Evolutionary conservation across 2,329 filamentous ascomycete genomes (phyloP).

Genomic region (Penicillium sumatraense): DNA sequence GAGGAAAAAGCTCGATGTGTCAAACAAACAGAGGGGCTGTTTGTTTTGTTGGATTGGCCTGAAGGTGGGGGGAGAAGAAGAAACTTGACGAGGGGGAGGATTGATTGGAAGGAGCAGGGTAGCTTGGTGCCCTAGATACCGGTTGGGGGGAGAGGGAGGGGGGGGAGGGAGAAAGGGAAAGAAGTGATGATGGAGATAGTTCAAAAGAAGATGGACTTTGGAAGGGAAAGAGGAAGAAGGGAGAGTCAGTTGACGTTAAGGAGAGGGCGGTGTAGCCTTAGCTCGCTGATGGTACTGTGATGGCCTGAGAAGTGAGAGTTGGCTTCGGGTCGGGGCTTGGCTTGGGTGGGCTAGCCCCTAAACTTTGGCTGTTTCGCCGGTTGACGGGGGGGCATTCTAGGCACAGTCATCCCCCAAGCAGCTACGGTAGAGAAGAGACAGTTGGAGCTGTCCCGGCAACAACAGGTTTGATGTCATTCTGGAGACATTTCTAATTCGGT

Average conservation of each 20-base stretch:
- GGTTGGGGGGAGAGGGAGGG: slow-evolving; percentile 27
- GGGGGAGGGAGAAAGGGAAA: slow-evolving; percentile 21
- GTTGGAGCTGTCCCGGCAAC: slow-evolving; percentile 5
- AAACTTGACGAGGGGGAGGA: slow-evolving; percentile 62
- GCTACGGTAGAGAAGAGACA: too few species aligned
- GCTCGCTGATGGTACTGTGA: background rate
- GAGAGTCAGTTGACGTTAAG: slow-evolving; percentile 1
- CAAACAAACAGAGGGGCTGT: slow-evolving; percentile 70
- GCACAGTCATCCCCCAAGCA: too few species aligned
- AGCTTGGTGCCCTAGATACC: slow-evolving; percentile 86
- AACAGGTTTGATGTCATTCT: slow-evolving; percentile 31
- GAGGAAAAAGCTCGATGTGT: slow-evolving; percentile 39
- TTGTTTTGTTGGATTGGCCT: slow-evolving; percentile 27
- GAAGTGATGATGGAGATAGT: slow-evolving; percentile 20
- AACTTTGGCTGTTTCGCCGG: background rate
- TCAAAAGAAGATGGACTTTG: slow-evolving; percentile 20
- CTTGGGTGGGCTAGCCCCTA: background rate
- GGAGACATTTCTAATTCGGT: slow-evolving; percentile 19
- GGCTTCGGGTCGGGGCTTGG: too few species aligned
- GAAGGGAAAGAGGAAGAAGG: slow-evolving; percentile 27
- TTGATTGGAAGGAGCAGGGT: slow-evolving; percentile 65
- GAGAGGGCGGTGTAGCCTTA: background rate
- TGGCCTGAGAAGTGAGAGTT: too few species aligned
- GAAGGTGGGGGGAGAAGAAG: slow-evolving; percentile 22
- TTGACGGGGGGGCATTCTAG: background rate